These are phyloP conservation scores for Cynanchum wilfordii DNA, from an alignment of 257 asterid species.

Conservation along the genomic window DNA sequence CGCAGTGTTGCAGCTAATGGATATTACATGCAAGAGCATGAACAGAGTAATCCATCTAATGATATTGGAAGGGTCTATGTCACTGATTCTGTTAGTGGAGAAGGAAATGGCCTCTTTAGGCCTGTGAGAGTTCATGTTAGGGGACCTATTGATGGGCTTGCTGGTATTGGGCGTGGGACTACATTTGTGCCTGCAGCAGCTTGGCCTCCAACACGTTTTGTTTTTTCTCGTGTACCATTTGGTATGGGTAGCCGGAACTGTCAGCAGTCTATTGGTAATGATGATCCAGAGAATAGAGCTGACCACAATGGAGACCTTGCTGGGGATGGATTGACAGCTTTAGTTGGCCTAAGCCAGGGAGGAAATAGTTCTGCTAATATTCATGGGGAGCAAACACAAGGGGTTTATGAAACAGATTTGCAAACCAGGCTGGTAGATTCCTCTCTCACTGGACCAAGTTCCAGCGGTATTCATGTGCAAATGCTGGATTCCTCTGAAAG, in stretches of 20 bases:
- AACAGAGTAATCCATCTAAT: constrained; percentile 47
- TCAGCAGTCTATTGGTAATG: constrained; percentile 70
- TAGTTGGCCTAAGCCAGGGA: constrained; percentile 94
- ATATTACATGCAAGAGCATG: constrained; percentile 68
- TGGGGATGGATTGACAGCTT: constrained; percentile 93
- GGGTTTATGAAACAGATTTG: constrained; percentile 47
- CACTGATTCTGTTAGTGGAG: constrained; percentile 69
- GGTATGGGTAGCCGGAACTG: constrained; percentile 77
- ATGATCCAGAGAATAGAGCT: constrained; percentile 67
- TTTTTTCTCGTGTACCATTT: constrained; percentile 95
- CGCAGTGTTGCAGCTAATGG: constrained; percentile 55
- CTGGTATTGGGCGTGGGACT: constrained; percentile 91
- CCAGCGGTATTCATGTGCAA: constrained; percentile 51
- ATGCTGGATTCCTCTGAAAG: constrained; percentile 62
- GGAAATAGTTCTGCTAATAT: constrained; percentile 42
- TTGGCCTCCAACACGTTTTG: constrained; percentile 97
- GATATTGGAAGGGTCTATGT: constrained; percentile 61
- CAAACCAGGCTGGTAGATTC: constrained; percentile 44
- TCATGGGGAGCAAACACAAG: constrained; percentile 54
- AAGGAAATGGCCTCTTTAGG: constrained; percentile 69
- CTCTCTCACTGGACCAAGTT: constrained; percentile 46
- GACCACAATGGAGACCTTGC: constrained; percentile 67
- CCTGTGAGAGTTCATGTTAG: constrained; percentile 83
- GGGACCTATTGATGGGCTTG: constrained; percentile 86
- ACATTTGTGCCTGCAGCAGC: constrained; percentile 75